These are phyloP conservation scores for Aspergillus cristatus DNA, from an alignment of 495 filamentous ascomycete species.

Conservation along the genomic window DNA sequence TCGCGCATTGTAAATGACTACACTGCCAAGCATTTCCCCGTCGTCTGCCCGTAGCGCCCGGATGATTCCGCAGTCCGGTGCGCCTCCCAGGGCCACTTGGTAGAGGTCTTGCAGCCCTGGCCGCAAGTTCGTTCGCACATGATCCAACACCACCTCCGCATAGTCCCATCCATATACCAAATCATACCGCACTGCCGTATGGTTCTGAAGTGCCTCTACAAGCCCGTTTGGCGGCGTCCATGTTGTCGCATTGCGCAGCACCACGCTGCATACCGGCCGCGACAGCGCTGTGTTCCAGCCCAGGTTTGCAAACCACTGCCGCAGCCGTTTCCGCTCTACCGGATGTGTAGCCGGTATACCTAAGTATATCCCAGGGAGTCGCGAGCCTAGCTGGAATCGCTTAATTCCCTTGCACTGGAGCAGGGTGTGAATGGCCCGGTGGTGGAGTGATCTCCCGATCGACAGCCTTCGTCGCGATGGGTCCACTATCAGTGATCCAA, in stretches of 20 bases:
- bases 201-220: constrained; percentile 54
- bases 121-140: constrained; percentile 64
- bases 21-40: constrained; percentile 64
- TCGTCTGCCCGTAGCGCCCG: constrained; percentile 64
- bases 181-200: constrained; percentile 43
- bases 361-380: constrained; percentile 68
- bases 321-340: constrained; percentile 50
- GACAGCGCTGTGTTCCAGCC: constrained; percentile 60
- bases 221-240: constrained; percentile 73
- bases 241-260: constrained; percentile 53
- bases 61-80: constrained; percentile 68
- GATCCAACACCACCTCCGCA: constrained; percentile 62
- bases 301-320: constrained; percentile 57
- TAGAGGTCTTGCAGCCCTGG: constrained; percentile 81
- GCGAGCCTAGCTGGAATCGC: constrained; percentile 68
- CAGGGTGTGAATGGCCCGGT: constrained; percentile 63
- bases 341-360: constrained; percentile 61
- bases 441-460: constrained; percentile 77
- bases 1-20: constrained; percentile 67
- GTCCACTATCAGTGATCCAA: constrained; percentile 77
- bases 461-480: constrained; percentile 73
- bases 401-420: constrained; percentile 60
- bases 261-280: constrained; percentile 55
- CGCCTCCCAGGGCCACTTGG: constrained; percentile 62
- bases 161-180: constrained; percentile 74